A percentile compares a stretch with the other conserved stretches of the same genome.
These are phyloP conservation scores for Cercospora nicotianae DNA, from an alignment of 2,329 filamentous ascomycete species.

Conservation along the genomic window DNA sequence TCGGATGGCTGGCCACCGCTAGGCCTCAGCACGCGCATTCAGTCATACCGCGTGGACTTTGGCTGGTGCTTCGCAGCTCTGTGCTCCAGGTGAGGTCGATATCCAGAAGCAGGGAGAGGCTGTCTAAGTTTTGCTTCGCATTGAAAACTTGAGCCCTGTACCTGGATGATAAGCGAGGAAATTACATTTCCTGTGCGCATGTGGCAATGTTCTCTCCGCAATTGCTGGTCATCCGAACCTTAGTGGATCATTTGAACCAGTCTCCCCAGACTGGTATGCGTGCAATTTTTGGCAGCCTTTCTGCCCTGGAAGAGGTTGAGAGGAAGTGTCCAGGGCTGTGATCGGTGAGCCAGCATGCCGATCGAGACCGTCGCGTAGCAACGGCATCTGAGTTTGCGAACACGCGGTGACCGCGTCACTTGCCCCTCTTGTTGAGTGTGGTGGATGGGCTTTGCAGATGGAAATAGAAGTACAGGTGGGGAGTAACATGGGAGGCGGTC, in stretches of 20 bases:
- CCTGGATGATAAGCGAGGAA: not conserved
- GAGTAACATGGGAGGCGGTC: not conserved
- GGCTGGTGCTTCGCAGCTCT: not conserved
- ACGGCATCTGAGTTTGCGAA: not conserved
- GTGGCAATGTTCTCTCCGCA: not conserved
- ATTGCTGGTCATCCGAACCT: not conserved
- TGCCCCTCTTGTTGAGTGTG: not conserved
- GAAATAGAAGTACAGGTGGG: not conserved
- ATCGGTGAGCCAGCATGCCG: not conserved
- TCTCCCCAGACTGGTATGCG: not conserved
- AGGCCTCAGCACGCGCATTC: not conserved
- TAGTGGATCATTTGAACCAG: not conserved
- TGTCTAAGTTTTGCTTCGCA: not conserved
- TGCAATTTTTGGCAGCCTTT: not conserved
- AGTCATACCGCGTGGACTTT: not conserved
- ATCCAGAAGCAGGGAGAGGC: not conserved
- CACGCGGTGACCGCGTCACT: not conserved
- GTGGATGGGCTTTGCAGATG: too few relatives aligned
- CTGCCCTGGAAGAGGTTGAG: not conserved
- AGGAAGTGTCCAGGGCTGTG: not conserved
- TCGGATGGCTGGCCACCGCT: not conserved
- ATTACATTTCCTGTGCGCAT: not conserved
- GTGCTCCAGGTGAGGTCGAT: not conserved
- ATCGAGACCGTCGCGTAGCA: not conserved
- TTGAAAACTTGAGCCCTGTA: not conserved